Evolutionary conservation across 208 protist genomes (phyloP).

Genomic region (Acanthamoeba lenticulata): DNA sequence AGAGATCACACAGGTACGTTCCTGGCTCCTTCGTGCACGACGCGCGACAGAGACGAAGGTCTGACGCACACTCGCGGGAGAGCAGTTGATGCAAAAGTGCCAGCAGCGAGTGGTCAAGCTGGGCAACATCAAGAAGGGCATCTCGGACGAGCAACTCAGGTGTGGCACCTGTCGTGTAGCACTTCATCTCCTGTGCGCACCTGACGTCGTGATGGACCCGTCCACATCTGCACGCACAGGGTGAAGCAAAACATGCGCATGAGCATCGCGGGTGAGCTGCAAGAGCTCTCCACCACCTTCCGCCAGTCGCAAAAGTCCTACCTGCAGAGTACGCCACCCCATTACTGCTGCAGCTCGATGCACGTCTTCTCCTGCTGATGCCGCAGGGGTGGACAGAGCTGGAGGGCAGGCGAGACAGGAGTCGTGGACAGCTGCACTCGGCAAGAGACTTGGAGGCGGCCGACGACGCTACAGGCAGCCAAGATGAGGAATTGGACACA

Average conservation of each 20-base stretch:
- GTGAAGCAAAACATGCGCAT: slow-evolving; percentile 73
- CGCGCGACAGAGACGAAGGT: neutral
- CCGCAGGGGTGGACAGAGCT: slow-evolving; percentile 39
- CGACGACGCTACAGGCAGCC: slow-evolving; percentile 89
- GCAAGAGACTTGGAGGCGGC: slow-evolving; percentile 29
- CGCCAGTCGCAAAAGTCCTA: slow-evolving; percentile 52
- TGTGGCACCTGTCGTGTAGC: neutral
- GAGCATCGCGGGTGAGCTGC: slow-evolving; percentile 66
- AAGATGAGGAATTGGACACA: slow-evolving; percentile 92
- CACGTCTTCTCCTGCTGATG: neutral
- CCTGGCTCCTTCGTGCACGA: neutral
- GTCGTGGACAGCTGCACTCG: neutral
- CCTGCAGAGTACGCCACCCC: slow-evolving; percentile 11
- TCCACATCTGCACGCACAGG: too few species aligned
- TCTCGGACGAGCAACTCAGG: neutral
- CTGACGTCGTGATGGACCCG: too few species aligned
- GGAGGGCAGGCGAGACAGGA: slow-evolving; percentile 30
- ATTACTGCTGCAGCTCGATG: neutral
- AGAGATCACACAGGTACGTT: slow-evolving; percentile 29
- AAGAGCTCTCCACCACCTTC: slow-evolving; percentile 74
- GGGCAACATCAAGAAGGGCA: slow-evolving; percentile 43
- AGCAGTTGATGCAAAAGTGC: slow-evolving; percentile 45
- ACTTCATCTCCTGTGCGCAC: neutral
- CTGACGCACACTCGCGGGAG: neutral
- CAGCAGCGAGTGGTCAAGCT: slow-evolving; percentile 43